Conservation (phyloP, 805 yeast species). For the Candida parachauliodes region DNA sequence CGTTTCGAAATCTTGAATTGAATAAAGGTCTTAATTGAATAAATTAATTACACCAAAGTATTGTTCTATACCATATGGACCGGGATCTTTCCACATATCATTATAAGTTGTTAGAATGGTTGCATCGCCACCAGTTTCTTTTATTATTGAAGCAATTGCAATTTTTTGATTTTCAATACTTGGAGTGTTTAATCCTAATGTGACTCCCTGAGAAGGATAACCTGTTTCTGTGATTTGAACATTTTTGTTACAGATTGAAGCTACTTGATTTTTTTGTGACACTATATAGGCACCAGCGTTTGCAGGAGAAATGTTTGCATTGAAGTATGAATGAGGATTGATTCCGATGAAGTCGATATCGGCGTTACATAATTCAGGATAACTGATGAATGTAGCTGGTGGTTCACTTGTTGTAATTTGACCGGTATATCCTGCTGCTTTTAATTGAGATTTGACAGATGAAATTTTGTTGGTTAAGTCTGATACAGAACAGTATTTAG, state of each 20-base stretch:
- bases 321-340: slow-evolving; percentile 85
- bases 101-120: slow-evolving; percentile 77
- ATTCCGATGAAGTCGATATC: slow-evolving; percentile 81
- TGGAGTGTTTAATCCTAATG: slow-evolving; percentile 75
- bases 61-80: slow-evolving; percentile 82
- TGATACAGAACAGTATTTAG: slow-evolving; percentile 55
- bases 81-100: slow-evolving; percentile 86
- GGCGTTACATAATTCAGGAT: slow-evolving; percentile 68
- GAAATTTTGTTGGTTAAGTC: slow-evolving; percentile 66
- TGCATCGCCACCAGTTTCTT: slow-evolving; percentile 53
- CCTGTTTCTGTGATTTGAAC: slow-evolving; percentile 83
- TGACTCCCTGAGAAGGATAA: slow-evolving; percentile 72
- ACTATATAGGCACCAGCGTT: slow-evolving; percentile 69
- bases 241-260: slow-evolving; percentile 52
- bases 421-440: slow-evolving; percentile 74
- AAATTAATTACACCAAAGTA: slow-evolving; percentile 66
- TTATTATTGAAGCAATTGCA: slow-evolving; percentile 64
- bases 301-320: slow-evolving; percentile 54
- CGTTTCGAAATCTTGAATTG: no score
- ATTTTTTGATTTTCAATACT: slow-evolving; percentile 61
- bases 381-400: slow-evolving; percentile 61
- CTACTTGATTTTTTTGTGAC: slow-evolving; percentile 56
- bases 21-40: no score
- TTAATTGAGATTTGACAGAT: slow-evolving; percentile 55
- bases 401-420: slow-evolving; percentile 83